phyloP scores from a whole-genome alignment of 2,329 filamentous ascomycete species.

The Chaetomiaceae sp. region DNA sequence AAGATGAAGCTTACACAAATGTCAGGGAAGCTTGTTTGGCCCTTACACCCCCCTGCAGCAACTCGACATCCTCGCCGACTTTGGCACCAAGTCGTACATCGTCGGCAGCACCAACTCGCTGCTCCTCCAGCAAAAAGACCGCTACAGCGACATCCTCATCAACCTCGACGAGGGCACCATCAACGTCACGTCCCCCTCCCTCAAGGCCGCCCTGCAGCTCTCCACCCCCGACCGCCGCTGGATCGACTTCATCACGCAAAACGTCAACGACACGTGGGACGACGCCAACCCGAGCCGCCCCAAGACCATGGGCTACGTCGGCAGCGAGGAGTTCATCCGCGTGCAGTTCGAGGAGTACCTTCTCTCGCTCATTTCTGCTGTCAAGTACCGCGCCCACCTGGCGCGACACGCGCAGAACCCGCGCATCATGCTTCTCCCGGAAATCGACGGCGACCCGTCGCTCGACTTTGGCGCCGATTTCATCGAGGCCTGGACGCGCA shows the following conservation, averaged over 20 bases:
- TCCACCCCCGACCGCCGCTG: conserved; percentile 86
- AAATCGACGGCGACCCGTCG: conserved; percentile 78
- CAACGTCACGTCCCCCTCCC: conserved; percentile 74
- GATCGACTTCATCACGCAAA: conserved; percentile 93
- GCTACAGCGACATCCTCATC: conserved; percentile 93
- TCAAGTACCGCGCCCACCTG: conserved; percentile 80
- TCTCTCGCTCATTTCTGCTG: conserved; percentile 77
- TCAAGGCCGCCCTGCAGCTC: conserved; percentile 70
- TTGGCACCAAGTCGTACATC: conserved; percentile 93
- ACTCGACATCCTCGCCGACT: conserved; percentile 87
- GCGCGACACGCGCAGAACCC: conserved; percentile 50
- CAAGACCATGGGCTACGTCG: conserved; percentile 91
- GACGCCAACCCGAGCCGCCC: conserved; percentile 81
- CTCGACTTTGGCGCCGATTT: conserved; percentile 80
- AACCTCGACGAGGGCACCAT: conserved; percentile 89
- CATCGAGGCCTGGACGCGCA: conserved; percentile 80
- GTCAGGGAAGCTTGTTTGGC: conserved; percentile 83
- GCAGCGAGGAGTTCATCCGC: conserved; percentile 95
- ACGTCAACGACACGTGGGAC: conserved; percentile 96
- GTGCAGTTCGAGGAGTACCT: conserved; percentile 97
- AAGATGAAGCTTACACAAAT: neutral
- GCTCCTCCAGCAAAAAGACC: conserved; percentile 86
- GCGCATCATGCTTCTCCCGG: conserved; percentile 55
- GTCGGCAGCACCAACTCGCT: conserved; percentile 96
- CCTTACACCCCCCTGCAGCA: conserved; percentile 96